These are phyloP conservation scores for Drechslerella coelobrocha DNA, from an alignment of 2,329 filamentous ascomycete species.

Conservation along the genomic window DNA sequence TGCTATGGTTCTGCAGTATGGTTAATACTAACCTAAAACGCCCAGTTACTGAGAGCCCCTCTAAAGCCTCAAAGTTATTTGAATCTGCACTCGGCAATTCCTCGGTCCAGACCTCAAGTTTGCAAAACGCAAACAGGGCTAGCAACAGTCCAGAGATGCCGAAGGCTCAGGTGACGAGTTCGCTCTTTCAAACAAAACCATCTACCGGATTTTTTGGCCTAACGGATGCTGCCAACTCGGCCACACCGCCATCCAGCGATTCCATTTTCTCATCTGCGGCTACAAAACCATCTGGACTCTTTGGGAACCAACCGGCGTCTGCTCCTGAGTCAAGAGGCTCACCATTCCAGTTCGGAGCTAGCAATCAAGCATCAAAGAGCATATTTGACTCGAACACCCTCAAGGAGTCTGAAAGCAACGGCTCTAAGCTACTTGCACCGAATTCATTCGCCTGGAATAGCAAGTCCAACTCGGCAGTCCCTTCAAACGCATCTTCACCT, in stretches of 20 bases:
- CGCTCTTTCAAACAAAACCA: slow-evolving; percentile 28
- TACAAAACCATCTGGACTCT: slow-evolving; percentile 23
- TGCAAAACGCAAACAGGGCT: background rate
- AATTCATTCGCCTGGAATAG: slow-evolving; percentile 35
- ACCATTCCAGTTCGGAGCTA: slow-evolving; percentile 29
- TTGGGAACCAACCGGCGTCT: slow-evolving; percentile 9
- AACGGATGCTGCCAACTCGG: background rate
- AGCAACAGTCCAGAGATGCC: background rate
- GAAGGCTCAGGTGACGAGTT: background rate
- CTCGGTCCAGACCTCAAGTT: background rate
- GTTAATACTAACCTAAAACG: background rate
- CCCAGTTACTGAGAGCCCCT: slow-evolving; percentile 7
- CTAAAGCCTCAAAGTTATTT: slow-evolving; percentile 38
- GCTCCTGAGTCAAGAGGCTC: slow-evolving; percentile 9
- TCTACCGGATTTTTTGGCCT: slow-evolving; percentile 24
- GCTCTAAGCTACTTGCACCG: slow-evolving; percentile 11
- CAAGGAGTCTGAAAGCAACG: slow-evolving; percentile 16
- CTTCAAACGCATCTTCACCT: slow-evolving; percentile 45
- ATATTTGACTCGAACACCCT: slow-evolving; percentile 20
- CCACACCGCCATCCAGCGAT: background rate
- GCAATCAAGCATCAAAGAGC: slow-evolving; percentile 15
- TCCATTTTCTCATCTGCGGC: slow-evolving; percentile 14
- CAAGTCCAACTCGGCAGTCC: slow-evolving; percentile 39
- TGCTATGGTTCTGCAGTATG: background rate
- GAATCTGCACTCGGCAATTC: slow-evolving; percentile 26